Conservation (phyloP, 768 basidiomycete genomes). For the Astraeus odoratus region DNA sequence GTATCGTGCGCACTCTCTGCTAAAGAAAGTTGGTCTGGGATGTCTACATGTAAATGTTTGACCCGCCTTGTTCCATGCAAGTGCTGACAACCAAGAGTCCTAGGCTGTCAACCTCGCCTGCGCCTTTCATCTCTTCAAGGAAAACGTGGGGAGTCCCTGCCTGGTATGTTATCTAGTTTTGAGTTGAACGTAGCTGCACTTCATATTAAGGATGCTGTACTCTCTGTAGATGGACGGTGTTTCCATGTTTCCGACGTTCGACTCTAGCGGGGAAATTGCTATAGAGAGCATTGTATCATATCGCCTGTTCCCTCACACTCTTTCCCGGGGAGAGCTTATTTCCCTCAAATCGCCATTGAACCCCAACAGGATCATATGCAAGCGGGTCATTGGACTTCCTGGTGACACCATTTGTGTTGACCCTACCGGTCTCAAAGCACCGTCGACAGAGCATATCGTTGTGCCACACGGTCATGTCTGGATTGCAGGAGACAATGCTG, state of each 20-base stretch:
- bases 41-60: conserved; percentile 21
- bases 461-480: conserved; percentile 86
- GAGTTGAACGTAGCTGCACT: background rate
- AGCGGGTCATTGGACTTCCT: conserved; percentile 83
- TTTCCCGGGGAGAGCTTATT: conserved; percentile 73
- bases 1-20: conserved; percentile 2
- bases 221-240: conserved; percentile 54
- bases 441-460: conserved; percentile 64
- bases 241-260: conserved; percentile 79
- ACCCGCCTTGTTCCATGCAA: background rate
- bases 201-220: background rate
- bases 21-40: conserved; percentile 19
- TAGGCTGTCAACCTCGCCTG: conserved; percentile 52
- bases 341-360: conserved; percentile 64
- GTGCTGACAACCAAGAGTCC: conserved; percentile 3
- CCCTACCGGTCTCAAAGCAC: conserved; percentile 60
- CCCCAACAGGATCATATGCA: conserved; percentile 67
- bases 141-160: conserved; percentile 53
- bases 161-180: conserved; percentile 32
- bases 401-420: conserved; percentile 89
- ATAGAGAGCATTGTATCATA: conserved; percentile 56
- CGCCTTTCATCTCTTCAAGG: conserved; percentile 54
- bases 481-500: conserved; percentile 86
- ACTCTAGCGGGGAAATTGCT: conserved; percentile 48
- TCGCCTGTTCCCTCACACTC: conserved; percentile 39